Evolutionary conservation across 768 basidiomycete species (phyloP).

Genomic region (Leccinum imitatum): DNA sequence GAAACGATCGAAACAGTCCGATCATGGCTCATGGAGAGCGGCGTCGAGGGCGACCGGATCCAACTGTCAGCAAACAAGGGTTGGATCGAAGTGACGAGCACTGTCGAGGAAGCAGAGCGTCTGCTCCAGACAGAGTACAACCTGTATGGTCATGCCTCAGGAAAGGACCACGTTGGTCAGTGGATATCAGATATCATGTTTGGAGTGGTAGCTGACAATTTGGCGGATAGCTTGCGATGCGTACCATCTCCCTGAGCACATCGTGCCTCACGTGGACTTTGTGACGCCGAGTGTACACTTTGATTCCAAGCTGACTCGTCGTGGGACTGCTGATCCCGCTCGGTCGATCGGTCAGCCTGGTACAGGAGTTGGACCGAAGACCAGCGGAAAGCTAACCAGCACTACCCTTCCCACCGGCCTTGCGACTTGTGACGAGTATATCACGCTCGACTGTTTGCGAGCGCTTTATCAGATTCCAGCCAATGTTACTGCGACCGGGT

Average conservation of each 20-base stretch:
- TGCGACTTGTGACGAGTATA: constrained; percentile 27
- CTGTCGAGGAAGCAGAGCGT: constrained; percentile 33
- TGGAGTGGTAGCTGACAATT: not conserved
- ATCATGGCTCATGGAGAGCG: constrained; percentile 30
- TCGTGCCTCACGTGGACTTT: constrained; percentile 35
- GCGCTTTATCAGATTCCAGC: constrained; percentile 27
- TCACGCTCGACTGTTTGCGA: constrained; percentile 32
- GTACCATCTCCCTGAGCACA: constrained; percentile 34
- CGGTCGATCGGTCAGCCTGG: not conserved
- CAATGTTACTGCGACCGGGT: constrained; percentile 9
- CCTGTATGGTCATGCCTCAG: constrained; percentile 30
- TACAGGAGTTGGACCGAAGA: constrained; percentile 20
- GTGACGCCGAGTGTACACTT: constrained; percentile 36
- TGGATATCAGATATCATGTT: not conserved
- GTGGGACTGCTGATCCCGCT: not conserved
- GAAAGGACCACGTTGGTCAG: constrained; percentile 31
- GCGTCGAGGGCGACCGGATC: constrained; percentile 25
- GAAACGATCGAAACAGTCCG: constrained; percentile 28
- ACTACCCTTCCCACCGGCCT: constrained; percentile 7
- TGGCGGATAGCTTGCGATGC: constrained; percentile 31
- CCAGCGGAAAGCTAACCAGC: constrained; percentile 10
- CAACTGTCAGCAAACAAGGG: constrained; percentile 22
- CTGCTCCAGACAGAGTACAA: constrained; percentile 36
- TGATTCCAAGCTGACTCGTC: constrained; percentile 22
- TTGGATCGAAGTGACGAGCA: constrained; percentile 29